A percentile compares a stretch with the other conserved stretches of the same genome.
Conservation (phyloP, 2,329 filamentous ascomycete species). For the Hortaea werneckii region DNA sequence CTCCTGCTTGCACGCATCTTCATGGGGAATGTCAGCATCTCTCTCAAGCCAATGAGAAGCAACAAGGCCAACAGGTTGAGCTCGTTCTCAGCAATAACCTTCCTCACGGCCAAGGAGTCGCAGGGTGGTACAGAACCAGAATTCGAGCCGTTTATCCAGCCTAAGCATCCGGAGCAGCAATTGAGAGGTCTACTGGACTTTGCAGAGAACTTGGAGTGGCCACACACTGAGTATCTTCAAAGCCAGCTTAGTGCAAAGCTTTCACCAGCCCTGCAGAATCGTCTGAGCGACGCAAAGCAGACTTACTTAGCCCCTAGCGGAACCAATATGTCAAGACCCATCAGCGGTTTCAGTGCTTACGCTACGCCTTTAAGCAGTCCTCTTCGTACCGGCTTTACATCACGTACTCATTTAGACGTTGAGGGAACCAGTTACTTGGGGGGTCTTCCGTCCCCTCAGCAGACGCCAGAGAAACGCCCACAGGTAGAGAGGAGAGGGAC, state of each 20-base stretch:
- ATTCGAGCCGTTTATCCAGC: slow-evolving; percentile 22
- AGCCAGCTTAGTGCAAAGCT: slow-evolving; percentile 1
- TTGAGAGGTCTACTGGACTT: slow-evolving; percentile 42
- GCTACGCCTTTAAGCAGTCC: slow-evolving; percentile 13
- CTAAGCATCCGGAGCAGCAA: slow-evolving; percentile 31
- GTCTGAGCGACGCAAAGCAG: background rate
- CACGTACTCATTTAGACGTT: background rate
- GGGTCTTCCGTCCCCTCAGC: slow-evolving; percentile 1
- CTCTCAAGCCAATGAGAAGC: slow-evolving; percentile 3
- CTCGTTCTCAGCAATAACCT: slow-evolving; percentile 17
- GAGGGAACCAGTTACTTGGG: background rate
- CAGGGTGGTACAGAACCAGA: slow-evolving; percentile 4
- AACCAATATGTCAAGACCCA: slow-evolving; percentile 1
- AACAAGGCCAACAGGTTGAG: slow-evolving; percentile 11
- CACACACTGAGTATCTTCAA: slow-evolving; percentile 20
- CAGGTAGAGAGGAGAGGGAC: background rate
- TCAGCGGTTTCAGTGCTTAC: slow-evolving; percentile 10
- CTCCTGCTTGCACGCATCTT: slow-evolving; percentile 44
- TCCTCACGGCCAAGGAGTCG: slow-evolving; percentile 15
- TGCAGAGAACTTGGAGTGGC: slow-evolving; percentile 42
- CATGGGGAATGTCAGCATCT: slow-evolving; percentile 40
- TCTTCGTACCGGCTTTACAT: background rate
- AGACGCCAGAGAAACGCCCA: background rate
- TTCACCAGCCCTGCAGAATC: background rate
- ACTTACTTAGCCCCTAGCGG: background rate